Evolutionary conservation across 83 land plant species (phyloP).

Genomic region (Picea engelmannii): DNA sequence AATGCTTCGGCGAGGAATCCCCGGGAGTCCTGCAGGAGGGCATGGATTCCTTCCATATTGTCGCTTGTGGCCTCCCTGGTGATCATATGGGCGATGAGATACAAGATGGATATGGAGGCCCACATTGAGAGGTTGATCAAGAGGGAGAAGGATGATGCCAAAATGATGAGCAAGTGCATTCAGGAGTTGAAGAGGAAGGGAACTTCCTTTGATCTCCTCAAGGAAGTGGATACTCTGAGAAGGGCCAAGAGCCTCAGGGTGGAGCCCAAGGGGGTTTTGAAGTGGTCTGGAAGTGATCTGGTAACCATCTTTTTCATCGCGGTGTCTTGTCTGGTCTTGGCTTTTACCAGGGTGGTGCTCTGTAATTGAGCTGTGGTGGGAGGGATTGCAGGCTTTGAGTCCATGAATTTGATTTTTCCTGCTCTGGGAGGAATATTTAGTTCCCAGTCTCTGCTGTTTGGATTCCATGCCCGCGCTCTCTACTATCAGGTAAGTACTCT

Average conservation of each 20-base stretch:
- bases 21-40: conserved; percentile 31
- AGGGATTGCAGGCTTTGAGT: background rate
- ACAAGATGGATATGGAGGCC: conserved; percentile 57
- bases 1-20: conserved; percentile 16
- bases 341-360: conserved; percentile 42
- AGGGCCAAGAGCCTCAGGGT: conserved; percentile 68
- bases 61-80: conserved; percentile 53
- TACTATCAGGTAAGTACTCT: background rate
- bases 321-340: conserved; percentile 47
- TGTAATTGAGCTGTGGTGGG: conserved; percentile 22
- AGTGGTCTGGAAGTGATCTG: conserved; percentile 65
- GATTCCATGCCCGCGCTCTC: too few relatives aligned
- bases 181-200: conserved; percentile 71
- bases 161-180: conserved; percentile 53
- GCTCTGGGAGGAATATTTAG: too few relatives aligned
- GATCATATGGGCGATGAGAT: conserved; percentile 62
- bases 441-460: too few relatives aligned
- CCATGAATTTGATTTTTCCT: too few relatives aligned
- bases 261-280: conserved; percentile 49
- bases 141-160: conserved; percentile 66
- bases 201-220: conserved; percentile 57
- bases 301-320: conserved; percentile 50
- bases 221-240: conserved; percentile 71
- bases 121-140: conserved; percentile 57
- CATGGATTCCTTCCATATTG: conserved; percentile 60